Conservation (phyloP, 2,329 filamentous ascomycete species). For the Aspergillus persii region DNA sequence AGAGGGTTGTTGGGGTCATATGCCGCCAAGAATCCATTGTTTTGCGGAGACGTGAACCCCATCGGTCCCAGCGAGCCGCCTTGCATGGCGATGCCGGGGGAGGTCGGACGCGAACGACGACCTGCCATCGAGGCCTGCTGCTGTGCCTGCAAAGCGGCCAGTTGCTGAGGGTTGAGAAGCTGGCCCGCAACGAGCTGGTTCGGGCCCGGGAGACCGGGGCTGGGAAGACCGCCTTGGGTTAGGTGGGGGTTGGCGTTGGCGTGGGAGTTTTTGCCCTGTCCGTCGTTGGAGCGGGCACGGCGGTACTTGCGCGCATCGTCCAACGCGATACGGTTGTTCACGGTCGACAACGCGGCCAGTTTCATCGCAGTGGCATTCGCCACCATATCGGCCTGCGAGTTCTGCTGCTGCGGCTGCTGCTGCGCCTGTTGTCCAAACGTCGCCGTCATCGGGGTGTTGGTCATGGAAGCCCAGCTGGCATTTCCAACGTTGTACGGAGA, state of each 20-base stretch:
- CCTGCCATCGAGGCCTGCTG: conserved; percentile 56
- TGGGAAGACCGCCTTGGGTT: conserved; percentile 61
- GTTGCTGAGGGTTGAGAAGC: conserved; percentile 78
- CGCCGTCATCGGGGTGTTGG: conserved; percentile 92
- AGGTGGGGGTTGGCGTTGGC: conserved; percentile 56
- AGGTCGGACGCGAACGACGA: conserved; percentile 81
- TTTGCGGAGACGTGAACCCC: conserved; percentile 82
- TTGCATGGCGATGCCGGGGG: conserved; percentile 82
- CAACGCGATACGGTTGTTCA: conserved; percentile 95
- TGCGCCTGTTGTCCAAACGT: conserved; percentile 66
- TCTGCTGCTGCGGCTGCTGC: conserved; percentile 31
- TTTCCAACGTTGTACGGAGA: conserved; percentile 76
- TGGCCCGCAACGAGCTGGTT: conserved; percentile 88
- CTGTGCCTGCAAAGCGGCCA: conserved; percentile 75
- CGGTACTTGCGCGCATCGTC: conserved; percentile 97
- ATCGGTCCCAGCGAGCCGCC: conserved; percentile 58
- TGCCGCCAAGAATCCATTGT: conserved; percentile 88
- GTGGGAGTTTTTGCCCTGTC: conserved; percentile 46
- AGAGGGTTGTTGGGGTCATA: conserved; percentile 73
- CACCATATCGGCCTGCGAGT: conserved; percentile 90
- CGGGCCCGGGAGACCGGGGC: conserved; percentile 63
- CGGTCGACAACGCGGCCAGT: conserved; percentile 89
- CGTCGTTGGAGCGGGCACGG: conserved; percentile 84
- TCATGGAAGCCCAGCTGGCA: conserved; percentile 97
- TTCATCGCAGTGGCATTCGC: conserved; percentile 99